Conservation (phyloP, 192 early-diverging fungal genomes). For the Podila epicladia region DNA sequence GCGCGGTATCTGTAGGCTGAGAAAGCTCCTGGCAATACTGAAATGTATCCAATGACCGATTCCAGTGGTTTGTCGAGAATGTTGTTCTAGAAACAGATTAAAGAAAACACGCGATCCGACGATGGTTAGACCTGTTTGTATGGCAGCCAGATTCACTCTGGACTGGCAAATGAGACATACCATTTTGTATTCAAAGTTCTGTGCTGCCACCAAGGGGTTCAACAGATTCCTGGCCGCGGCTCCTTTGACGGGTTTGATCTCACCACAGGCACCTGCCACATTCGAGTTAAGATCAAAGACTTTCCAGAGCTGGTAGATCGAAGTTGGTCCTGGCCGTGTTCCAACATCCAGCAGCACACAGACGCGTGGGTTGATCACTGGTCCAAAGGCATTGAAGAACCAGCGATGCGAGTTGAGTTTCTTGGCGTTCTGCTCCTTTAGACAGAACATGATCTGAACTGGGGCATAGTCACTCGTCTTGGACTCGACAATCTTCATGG, state of each 20-base stretch:
- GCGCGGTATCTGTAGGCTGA: conserved; percentile 80
- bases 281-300: conserved; percentile 73
- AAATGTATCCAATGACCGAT: conserved; percentile 80
- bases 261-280: conserved; percentile 84
- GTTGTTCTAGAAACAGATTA: conserved; percentile 55
- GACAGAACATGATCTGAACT: conserved; percentile 78
- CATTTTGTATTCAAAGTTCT: conserved; percentile 87
- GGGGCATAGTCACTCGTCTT: conserved; percentile 61
- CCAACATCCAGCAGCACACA: conserved; percentile 80
- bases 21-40: conserved; percentile 85
- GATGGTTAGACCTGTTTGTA: background rate
- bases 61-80: conserved; percentile 84
- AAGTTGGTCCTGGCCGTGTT: conserved; percentile 69
- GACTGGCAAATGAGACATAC: conserved; percentile 8
- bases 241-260: conserved; percentile 70
- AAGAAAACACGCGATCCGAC: background rate
- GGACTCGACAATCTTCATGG: conserved; percentile 65
- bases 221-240: conserved; percentile 64
- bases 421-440: conserved; percentile 87
- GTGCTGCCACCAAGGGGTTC: conserved; percentile 79
- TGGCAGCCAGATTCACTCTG: background rate
- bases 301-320: conserved; percentile 65
- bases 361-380: conserved; percentile 71
- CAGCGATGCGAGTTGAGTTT: conserved; percentile 80
- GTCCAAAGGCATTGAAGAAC: conserved; percentile 82